These are phyloP conservation scores for Alternaria brassicae DNA, from an alignment of 2,329 filamentous ascomycete genomes.

Conservation along the genomic window DNA sequence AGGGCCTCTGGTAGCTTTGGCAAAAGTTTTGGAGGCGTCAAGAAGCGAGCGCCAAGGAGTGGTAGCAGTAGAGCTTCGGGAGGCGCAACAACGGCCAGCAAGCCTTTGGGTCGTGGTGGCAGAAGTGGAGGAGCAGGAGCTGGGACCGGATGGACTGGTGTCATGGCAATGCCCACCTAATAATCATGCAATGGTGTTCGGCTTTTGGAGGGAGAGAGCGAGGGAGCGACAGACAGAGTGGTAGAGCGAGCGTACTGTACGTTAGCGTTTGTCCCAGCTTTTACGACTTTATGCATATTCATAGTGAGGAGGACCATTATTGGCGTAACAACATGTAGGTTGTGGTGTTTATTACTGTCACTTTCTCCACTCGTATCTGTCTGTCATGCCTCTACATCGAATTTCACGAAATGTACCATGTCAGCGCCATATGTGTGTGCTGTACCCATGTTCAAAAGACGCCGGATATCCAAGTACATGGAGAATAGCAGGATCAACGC, in stretches of 20 bases:
- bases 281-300: background rate
- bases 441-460: no score
- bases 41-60: conserved; percentile 26
- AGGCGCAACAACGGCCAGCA: conserved; percentile 15
- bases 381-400: background rate
- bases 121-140: conserved; percentile 14
- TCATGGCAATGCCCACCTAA: conserved; percentile 44
- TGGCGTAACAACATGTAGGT: background rate
- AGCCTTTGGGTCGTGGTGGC: conserved; percentile 15
- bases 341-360: background rate
- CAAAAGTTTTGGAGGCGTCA: conserved; percentile 25
- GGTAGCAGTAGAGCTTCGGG: conserved; percentile 22
- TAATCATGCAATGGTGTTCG: conserved; percentile 11
- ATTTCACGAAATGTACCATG: background rate
- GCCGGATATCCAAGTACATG: background rate
- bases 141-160: conserved; percentile 21
- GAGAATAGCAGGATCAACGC: background rate
- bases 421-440: no score
- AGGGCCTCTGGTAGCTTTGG: conserved; percentile 28
- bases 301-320: background rate
- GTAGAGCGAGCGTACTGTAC: background rate
- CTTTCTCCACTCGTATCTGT: background rate
- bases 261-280: background rate
- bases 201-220: background rate
- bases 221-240: background rate